These are phyloP conservation scores for Panaeolus cyanescens DNA, from an alignment of 768 basidiomycete genomes.

Conservation along the genomic window DNA sequence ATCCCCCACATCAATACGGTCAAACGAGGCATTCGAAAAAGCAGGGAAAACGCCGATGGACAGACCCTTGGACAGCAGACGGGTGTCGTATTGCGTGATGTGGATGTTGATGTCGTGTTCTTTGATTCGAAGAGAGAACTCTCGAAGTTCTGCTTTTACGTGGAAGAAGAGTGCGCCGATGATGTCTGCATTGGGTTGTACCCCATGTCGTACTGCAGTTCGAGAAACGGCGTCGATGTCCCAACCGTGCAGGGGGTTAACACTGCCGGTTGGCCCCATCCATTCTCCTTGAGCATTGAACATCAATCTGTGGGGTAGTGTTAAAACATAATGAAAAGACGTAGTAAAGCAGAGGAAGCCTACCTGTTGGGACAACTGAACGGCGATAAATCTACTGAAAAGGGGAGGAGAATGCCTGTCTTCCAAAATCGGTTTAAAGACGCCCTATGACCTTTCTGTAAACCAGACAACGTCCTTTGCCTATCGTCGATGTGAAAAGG, in stretches of 20 bases:
- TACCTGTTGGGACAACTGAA: slow-evolving; percentile 43
- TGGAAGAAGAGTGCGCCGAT: slow-evolving; percentile 47
- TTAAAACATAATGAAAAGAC: neutral
- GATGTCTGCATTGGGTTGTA: slow-evolving; percentile 36
- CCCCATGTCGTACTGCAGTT: slow-evolving; percentile 34
- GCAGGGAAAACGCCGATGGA: slow-evolving; percentile 36
- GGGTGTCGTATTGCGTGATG: slow-evolving; percentile 44
- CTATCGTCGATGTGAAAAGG: slow-evolving; percentile 40
- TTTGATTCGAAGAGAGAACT: slow-evolving; percentile 38
- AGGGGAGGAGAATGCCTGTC: slow-evolving; percentile 41
- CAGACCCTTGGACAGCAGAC: slow-evolving; percentile 41
- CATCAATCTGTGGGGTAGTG: slow-evolving; percentile 32
- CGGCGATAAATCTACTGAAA: slow-evolving; percentile 29
- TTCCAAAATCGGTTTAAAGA: slow-evolving; percentile 37
- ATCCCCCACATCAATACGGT: slow-evolving; percentile 39
- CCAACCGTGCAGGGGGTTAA: slow-evolving; percentile 53
- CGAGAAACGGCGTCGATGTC: slow-evolving; percentile 41
- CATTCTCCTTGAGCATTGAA: slow-evolving; percentile 48
- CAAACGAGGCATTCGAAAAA: slow-evolving; percentile 37
- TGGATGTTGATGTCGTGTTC: slow-evolving; percentile 37
- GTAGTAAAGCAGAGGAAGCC: slow-evolving; percentile 4
- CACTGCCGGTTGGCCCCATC: slow-evolving; percentile 38
- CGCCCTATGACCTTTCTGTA: slow-evolving; percentile 43
- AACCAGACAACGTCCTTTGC: slow-evolving; percentile 37
- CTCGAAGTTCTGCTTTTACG: slow-evolving; percentile 38